Evolutionary conservation across 2,329 filamentous ascomycete species (phyloP).

Genomic region (Sordariomycetes sp.): DNA sequence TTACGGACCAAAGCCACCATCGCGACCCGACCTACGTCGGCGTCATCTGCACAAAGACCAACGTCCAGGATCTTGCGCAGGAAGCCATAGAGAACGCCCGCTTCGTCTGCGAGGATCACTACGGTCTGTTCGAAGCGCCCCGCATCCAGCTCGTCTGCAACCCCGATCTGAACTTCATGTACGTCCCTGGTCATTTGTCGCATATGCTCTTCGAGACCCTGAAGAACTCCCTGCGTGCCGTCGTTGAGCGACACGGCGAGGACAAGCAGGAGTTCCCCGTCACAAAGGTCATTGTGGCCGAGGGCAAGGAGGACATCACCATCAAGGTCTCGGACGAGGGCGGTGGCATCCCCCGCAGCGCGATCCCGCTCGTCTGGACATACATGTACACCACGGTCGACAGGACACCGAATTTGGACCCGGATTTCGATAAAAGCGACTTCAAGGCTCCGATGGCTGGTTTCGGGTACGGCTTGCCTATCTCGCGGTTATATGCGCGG

Average conservation of each 20-base stretch:
- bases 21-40: slow-evolving; percentile 92
- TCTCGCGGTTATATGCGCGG: slow-evolving; percentile 84
- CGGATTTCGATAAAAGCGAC: slow-evolving; percentile 97
- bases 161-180: slow-evolving; percentile 95
- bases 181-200: slow-evolving; percentile 94
- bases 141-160: slow-evolving; percentile 96
- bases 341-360: slow-evolving; percentile 84
- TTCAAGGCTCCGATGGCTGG: slow-evolving; percentile 99
- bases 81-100: slow-evolving; percentile 97
- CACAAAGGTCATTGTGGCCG: slow-evolving; percentile 94
- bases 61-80: slow-evolving; percentile 86
- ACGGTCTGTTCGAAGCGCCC: slow-evolving; percentile 91
- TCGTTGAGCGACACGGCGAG: slow-evolving; percentile 89
- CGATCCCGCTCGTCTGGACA: slow-evolving; percentile 97
- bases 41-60: slow-evolving; percentile 98
- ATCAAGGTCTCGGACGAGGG: slow-evolving; percentile 98
- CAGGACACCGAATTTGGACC: slow-evolving; percentile 86
- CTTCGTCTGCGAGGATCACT: slow-evolving; percentile 99
- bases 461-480: slow-evolving; percentile 95
- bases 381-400: slow-evolving; percentile 99
- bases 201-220: slow-evolving; percentile 99
- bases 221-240: slow-evolving; percentile 94
- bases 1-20: slow-evolving; percentile 86
- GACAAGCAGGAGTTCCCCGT: slow-evolving; percentile 95
- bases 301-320: slow-evolving; percentile 97